Evolutionary conservation across 345 rosid species (phyloP), one percentile per base, ranked within the genome.

Genomic region (Melaleuca alternifolia): DNA sequence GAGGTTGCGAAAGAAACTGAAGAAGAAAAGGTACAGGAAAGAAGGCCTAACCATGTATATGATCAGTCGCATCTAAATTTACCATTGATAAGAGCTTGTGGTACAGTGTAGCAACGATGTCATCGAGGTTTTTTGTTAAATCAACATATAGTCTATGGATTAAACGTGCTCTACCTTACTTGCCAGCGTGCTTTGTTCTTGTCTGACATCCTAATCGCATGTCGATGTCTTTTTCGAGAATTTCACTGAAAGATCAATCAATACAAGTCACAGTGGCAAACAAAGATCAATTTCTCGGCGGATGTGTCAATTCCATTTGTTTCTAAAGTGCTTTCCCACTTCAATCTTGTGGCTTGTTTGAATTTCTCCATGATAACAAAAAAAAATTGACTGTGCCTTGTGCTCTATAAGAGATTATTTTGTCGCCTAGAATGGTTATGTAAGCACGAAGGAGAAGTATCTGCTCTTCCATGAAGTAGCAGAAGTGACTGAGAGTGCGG

Each of bases 1-100:
- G 88, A 13, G 88, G 91, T 62, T 90, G 93, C 83, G 48, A 15
- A 9, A 86, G 87, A 82, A n/a, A 65, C 3, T 90, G 62, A 79
- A 13, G 28, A 44, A 4, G 8, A 59, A 13, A 59, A n/a, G 71
- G 37, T n/a, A 12, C 33, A n/a, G 18, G 37, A n/a, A n/a, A 59
- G 71, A 59, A 59, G 71, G 5, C 9, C 71, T 59, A 59, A 59
- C 14, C 18, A 59, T n/a, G 33, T n/a, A n/a, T 12, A 59, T 3
- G 71, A 59, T 59, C 71, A 59, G n/a, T 59, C n/a, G 71, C 71
- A 59, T 59, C 71, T 59, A 33, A 59, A 59, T 59, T 59, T 59
- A n/a, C 65, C 65, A 0, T 10, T 57, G 62, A 57, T 9, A 57
- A 59, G n/a, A 59, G 71, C 37, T 59, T 59, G 71, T 59, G n/a